These are phyloP conservation scores for Henckelia pumila DNA, from an alignment of 257 asterid genomes.

Conservation along the genomic window DNA sequence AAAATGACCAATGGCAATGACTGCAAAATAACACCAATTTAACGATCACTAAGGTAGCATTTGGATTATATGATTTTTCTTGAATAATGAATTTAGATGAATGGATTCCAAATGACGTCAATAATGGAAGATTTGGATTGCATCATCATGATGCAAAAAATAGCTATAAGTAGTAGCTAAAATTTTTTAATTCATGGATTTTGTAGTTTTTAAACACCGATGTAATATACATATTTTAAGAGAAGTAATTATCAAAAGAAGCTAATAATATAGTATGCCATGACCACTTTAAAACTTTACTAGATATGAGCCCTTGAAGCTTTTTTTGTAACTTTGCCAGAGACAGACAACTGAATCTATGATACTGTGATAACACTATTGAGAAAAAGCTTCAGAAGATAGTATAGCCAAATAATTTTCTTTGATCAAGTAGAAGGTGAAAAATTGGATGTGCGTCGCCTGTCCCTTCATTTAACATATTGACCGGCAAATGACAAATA, in stretches of 20 bases:
- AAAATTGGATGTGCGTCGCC: not conserved
- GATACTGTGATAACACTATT: not conserved
- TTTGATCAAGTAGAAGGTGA: slow-evolving; percentile 4
- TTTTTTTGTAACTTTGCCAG: slow-evolving; percentile 4
- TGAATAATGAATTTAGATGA: too few relatives aligned
- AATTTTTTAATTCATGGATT: not conserved
- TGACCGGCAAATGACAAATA: slow-evolving; percentile 1
- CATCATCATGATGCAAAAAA: not conserved
- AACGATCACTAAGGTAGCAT: not conserved
- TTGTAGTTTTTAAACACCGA: not conserved
- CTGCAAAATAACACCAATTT: slow-evolving; percentile 4
- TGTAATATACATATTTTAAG: not conserved
- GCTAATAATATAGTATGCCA: too few relatives aligned
- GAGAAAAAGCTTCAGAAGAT: slow-evolving; percentile 7
- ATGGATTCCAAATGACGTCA: not conserved
- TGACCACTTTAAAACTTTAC: too few relatives aligned
- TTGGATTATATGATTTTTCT: not conserved
- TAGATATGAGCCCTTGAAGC: not conserved
- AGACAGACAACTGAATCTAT: not conserved
- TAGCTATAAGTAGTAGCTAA: not conserved
- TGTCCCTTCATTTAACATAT: slow-evolving; percentile 7
- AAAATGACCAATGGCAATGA: not conserved
- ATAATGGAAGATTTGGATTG: not conserved
- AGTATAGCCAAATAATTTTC: not conserved
- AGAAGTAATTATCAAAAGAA: not conserved